Percentiles rank a stretch among this genome's conserved stretches.
phyloP scores from a whole-genome alignment of 345 rosid genomes.

The Erucastrum elatum region DNA sequence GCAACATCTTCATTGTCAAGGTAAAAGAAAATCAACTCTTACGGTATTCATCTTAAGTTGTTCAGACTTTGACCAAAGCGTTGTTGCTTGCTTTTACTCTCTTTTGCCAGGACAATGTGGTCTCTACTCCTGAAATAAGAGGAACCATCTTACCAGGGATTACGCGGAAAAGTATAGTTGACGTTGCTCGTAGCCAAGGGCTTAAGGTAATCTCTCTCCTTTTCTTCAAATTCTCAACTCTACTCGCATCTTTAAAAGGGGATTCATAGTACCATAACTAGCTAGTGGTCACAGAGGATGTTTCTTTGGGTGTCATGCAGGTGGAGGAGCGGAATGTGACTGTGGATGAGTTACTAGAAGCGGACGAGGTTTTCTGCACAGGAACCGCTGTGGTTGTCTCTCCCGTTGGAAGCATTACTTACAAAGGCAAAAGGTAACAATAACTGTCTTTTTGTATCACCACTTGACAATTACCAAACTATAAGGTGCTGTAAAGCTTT shows the following conservation, averaged over 20 bases:
- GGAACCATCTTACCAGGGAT: conserved; percentile 44
- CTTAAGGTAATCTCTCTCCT: conserved; percentile 47
- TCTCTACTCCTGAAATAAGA: conserved; percentile 71
- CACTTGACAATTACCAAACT: neutral
- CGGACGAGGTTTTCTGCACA: conserved; percentile 95
- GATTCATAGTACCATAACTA: neutral
- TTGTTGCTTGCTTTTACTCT: neutral
- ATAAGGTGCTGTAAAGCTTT: neutral
- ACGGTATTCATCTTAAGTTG: neutral
- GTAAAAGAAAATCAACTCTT: conserved; percentile 6
- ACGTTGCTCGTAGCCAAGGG: conserved; percentile 78
- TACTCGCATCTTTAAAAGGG: neutral
- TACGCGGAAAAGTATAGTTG: conserved; percentile 64
- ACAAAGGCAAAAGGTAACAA: conserved; percentile 66
- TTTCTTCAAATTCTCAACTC: conserved; percentile 10
- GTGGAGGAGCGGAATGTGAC: conserved; percentile 42
- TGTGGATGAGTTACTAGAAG: conserved; percentile 70
- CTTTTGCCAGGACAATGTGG: conserved; percentile 54
- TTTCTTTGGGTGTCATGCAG: conserved; percentile 13
- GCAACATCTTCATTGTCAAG: conserved; percentile 43
- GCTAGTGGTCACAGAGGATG: conserved; percentile 8
- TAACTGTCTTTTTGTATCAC: neutral
- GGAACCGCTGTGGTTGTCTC: conserved; percentile 98
- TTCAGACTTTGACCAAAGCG: neutral
- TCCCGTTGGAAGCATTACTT: conserved; percentile 91